These are phyloP conservation scores for Gaultheria prostrata DNA, from an alignment of 148 eudicot species.

Conservation along the genomic window DNA sequence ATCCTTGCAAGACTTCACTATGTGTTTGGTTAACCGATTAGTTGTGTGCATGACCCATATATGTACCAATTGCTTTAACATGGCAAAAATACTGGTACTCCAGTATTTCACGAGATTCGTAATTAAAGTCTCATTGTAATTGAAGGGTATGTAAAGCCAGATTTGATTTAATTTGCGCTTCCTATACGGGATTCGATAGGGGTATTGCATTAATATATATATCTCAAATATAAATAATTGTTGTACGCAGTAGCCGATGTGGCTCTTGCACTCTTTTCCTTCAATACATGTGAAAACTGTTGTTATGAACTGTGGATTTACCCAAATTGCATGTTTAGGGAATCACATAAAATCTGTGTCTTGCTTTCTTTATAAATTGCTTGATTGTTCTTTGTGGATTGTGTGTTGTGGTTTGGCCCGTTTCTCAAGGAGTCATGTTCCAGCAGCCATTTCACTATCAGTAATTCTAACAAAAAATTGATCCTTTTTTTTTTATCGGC, in stretches of 20 bases:
- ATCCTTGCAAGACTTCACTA: background rate
- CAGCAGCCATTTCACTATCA: background rate
- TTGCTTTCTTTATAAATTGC: background rate
- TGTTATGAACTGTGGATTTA: background rate
- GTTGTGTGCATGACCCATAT: background rate
- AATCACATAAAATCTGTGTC: background rate
- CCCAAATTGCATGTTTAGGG: background rate
- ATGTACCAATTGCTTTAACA: background rate
- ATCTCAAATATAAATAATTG: background rate
- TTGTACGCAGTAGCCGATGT: no score
- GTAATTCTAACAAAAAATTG: background rate
- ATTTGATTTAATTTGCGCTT: background rate
- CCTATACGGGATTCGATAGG: background rate
- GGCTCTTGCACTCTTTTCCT: no score
- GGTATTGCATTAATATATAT: background rate
- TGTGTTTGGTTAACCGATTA: background rate
- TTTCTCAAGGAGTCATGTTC: background rate
- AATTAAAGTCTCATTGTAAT: background rate
- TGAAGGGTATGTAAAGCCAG: background rate
- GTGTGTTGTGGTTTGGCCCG: background rate
- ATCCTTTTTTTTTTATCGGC: no score
- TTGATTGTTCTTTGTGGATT: background rate
- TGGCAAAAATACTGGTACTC: background rate
- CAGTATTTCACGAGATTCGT: background rate
- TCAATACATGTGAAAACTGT: no score